Evolutionary conservation across 1,284 basidiomycete genomes (phyloP), one percentile per base, ranked within the genome.

Genomic region (Moesziomyces sp.): DNA sequence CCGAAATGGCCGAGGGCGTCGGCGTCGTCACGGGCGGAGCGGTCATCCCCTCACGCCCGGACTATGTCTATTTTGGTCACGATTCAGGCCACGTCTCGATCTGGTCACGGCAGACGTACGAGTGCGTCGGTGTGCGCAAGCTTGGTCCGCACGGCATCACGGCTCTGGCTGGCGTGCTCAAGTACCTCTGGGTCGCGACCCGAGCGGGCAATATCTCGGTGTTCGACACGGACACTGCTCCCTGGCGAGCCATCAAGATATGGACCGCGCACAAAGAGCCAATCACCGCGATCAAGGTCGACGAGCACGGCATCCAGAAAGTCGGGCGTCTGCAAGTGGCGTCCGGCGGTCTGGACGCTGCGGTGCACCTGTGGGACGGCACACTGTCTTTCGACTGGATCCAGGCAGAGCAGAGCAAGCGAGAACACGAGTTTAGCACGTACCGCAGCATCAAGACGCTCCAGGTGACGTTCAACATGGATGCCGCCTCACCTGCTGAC

Each of bases 401-500:
- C 52, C 92, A 93, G 92, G 69, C 84, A 89, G 91, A 92, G 74
- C 86, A 97, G 19, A 83, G 89, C 69, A 91, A 91, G 79, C 88
- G 90, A 21, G 93, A 96, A 83, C 84, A 86, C 0, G 87, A 90
- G 24, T 98, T 91, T 85, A 93, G 92, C 84, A 88, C 88, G 6
- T 94, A 92, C 87, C 88, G 93, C 34, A 86, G 91, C 21, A 85
- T 97, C 67, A 91, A 89, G 11, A 86, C 92, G 0, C 89, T 98
- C n/a, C 88, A 94, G 38, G 89, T 94, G 44, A 91, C 94, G 0
- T 99, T 93, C 93, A 99, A 99, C 83, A 89, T 94, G 53, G 95
- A 96, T 83, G 91, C 94, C 1, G 90, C 91, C 3, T 90, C 91
- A 70, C 95, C 95, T 0, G 89, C 90, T 44, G 87, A 91, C 16